A percentile compares a stretch with the other conserved stretches of the same genome.
Conservation (phyloP, 164 flowering plant species). For the Vitis rotundifolia region DNA sequence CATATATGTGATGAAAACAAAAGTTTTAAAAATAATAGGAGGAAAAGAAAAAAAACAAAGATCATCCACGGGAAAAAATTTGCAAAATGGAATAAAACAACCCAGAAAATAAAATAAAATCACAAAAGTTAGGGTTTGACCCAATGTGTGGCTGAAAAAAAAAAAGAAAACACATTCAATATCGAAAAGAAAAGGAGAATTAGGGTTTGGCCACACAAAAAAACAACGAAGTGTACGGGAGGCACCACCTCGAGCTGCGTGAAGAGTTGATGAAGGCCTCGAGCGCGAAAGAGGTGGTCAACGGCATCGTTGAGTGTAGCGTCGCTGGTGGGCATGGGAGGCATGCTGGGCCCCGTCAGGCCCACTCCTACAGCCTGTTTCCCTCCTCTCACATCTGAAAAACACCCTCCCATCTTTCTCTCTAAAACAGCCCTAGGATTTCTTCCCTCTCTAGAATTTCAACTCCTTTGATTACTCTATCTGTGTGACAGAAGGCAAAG, state of each 20-base stretch:
- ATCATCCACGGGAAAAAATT: too few species aligned
- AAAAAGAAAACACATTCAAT: too few species aligned
- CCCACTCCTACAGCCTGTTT: conserved; percentile 44
- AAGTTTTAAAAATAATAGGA: too few species aligned
- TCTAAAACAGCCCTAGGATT: not conserved
- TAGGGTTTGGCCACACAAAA: too few species aligned
- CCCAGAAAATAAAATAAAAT: too few species aligned
- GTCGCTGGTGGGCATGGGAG: not conserved
- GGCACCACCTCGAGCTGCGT: conserved; percentile 46
- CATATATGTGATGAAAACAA: too few species aligned
- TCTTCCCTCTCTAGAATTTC: conserved; percentile 15
- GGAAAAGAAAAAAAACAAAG: too few species aligned
- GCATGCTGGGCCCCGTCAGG: conserved; percentile 1
- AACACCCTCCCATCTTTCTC: conserved; percentile 48
- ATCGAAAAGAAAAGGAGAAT: too few species aligned
- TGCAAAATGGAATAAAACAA: too few species aligned
- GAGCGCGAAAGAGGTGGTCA: conserved; percentile 46
- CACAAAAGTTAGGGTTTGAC: too few species aligned
- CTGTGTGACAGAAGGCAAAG: not conserved
- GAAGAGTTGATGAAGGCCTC: conserved; percentile 38
- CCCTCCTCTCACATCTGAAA: conserved; percentile 51
- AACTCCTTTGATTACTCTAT: conserved; percentile 3
- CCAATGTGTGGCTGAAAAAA: too few species aligned
- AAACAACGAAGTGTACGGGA: too few species aligned
- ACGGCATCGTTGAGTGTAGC: conserved; percentile 52